Conservation (phyloP, 2,329 filamentous ascomycete species). For the Colletotrichum cordylinicola region DNA sequence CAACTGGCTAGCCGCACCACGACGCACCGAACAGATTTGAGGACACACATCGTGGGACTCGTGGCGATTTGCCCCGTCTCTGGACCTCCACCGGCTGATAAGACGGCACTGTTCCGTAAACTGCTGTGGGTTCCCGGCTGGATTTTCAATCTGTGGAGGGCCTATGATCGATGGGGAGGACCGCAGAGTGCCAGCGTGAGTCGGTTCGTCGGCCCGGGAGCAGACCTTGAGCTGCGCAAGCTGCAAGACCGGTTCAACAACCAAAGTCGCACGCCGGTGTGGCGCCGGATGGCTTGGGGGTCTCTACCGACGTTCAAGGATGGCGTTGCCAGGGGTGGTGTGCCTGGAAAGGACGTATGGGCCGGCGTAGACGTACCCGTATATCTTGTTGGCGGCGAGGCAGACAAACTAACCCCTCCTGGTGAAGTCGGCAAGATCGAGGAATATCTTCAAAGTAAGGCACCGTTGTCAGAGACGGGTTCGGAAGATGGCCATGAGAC, state of each 20-base stretch:
- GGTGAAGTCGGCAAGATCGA: conserved; percentile 73
- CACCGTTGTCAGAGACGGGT: neutral
- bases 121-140: conserved; percentile 73
- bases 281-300: conserved; percentile 81
- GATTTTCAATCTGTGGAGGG: conserved; percentile 78
- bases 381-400: conserved; percentile 78
- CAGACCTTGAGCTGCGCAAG: conserved; percentile 68
- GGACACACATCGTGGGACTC: conserved; percentile 73
- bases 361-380: conserved; percentile 74
- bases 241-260: conserved; percentile 79
- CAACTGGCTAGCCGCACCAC: conserved; percentile 63
- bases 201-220: conserved; percentile 74
- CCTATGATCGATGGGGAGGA: conserved; percentile 82
- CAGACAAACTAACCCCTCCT: conserved; percentile 78
- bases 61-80: conserved; percentile 83
- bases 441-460: conserved; percentile 16
- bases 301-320: conserved; percentile 65
- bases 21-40: conserved; percentile 56
- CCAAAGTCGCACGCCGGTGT: conserved; percentile 83
- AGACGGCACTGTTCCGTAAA: conserved; percentile 52
- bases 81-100: conserved; percentile 61
- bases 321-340: conserved; percentile 61
- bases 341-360: conserved; percentile 78
- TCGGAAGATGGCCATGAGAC: conserved; percentile 32
- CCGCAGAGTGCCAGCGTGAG: conserved; percentile 77